These are phyloP conservation scores for Theobroma cacao DNA, from an alignment of 345 rosid genomes.

Conservation along the genomic window DNA sequence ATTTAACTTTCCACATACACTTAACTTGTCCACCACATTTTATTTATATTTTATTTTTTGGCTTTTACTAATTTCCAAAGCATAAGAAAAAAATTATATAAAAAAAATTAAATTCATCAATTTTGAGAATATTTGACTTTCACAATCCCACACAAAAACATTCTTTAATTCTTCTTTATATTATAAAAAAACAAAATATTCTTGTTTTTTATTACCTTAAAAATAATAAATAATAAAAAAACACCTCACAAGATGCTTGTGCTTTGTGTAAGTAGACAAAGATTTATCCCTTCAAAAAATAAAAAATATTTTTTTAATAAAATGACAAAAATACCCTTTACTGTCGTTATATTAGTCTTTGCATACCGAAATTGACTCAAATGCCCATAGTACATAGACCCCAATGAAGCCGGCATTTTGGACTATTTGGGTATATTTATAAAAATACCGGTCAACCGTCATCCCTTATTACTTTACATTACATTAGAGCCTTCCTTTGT, in stretches of 20 bases:
- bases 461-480: not conserved
- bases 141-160: not conserved
- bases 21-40: not conserved
- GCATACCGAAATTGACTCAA: constrained; percentile 24
- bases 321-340: constrained; percentile 15
- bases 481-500: no score
- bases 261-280: constrained; percentile 10
- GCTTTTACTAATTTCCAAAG: not conserved
- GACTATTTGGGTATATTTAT: constrained; percentile 25
- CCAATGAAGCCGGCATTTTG: constrained; percentile 47
- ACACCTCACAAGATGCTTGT: constrained; percentile 29
- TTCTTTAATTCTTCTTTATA: not conserved
- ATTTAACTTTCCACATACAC: not conserved
- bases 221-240: no score
- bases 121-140: not conserved
- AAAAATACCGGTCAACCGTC: constrained; percentile 50
- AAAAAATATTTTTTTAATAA: not conserved
- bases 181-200: constrained; percentile 1
- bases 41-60: not conserved
- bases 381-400: constrained; percentile 23
- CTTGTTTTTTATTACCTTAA: not conserved
- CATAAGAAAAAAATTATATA: not conserved
- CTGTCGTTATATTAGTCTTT: not conserved
- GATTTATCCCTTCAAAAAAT: not conserved
- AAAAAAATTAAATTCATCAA: not conserved